These are phyloP conservation scores for Cytospora paraplurivora DNA, from an alignment of 2,329 filamentous ascomycete species.

Conservation along the genomic window DNA sequence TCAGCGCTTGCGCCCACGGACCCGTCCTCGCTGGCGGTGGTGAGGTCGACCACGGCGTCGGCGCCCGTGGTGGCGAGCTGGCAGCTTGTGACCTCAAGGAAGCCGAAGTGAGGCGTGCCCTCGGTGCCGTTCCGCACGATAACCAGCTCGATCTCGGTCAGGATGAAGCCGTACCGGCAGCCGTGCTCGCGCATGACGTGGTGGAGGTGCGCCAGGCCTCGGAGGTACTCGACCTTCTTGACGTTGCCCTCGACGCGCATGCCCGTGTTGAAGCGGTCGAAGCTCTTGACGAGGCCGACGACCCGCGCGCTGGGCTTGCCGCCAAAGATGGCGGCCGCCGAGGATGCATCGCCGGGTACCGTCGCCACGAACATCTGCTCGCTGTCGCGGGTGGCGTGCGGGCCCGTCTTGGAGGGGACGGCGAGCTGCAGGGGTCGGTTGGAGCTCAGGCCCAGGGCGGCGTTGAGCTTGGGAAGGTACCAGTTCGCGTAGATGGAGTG, in stretches of 20 bases:
- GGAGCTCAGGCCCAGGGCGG: slow-evolving; percentile 76
- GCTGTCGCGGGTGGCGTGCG: slow-evolving; percentile 41
- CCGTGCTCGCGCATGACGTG: slow-evolving; percentile 91
- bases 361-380: slow-evolving; percentile 63
- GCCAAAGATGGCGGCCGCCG: slow-evolving; percentile 55
- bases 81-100: slow-evolving; percentile 71
- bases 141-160: slow-evolving; percentile 93
- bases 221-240: slow-evolving; percentile 86
- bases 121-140: slow-evolving; percentile 79
- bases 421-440: slow-evolving; percentile 61
- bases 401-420: slow-evolving; percentile 41
- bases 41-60: slow-evolving; percentile 28
- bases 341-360: slow-evolving; percentile 57
- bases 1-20: slow-evolving; percentile 33
- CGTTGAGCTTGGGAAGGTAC: slow-evolving; percentile 86
- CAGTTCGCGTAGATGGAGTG: slow-evolving; percentile 74
- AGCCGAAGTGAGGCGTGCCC: slow-evolving; percentile 81
- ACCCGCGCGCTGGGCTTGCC: slow-evolving; percentile 50
- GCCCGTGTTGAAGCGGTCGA: slow-evolving; percentile 91
- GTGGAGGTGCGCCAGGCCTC: slow-evolving; percentile 82
- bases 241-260: slow-evolving; percentile 86
- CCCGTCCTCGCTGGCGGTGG: slow-evolving; percentile 34
- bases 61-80: slow-evolving; percentile 50
- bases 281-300: slow-evolving; percentile 79
- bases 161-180: slow-evolving; percentile 92